phyloP scores from a whole-genome alignment of 2,329 filamentous ascomycete species.

The Colletotrichum destructivum region DNA sequence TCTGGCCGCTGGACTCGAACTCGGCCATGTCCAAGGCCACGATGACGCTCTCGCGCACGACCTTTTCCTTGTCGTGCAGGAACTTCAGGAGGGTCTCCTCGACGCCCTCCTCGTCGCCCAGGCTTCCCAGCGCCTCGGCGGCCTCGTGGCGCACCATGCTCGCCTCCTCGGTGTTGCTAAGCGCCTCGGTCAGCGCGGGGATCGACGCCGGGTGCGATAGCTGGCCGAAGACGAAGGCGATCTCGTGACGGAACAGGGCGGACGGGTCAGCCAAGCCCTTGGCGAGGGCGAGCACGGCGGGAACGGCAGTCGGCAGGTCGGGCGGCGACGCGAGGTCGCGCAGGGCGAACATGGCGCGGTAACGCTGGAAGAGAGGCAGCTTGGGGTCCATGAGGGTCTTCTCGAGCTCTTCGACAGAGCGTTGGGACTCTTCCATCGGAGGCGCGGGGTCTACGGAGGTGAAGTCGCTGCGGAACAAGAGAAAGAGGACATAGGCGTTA shows the following conservation, averaged over 20 bases:
- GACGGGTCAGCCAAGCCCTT: conserved; percentile 88
- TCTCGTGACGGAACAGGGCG: conserved; percentile 96
- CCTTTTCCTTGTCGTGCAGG: conserved; percentile 90
- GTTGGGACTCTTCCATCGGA: conserved; percentile 80
- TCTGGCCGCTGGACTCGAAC: conserved; percentile 89
- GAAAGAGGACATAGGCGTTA: conserved; percentile 33
- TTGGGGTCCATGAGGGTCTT: conserved; percentile 83
- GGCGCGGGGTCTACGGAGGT: conserved; percentile 96
- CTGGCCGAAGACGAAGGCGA: conserved; percentile 98
- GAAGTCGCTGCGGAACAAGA: conserved; percentile 81
- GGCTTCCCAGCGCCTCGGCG: conserved; percentile 92
- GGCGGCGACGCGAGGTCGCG: conserved; percentile 95
- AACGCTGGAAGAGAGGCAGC: conserved; percentile 89
- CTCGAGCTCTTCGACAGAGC: conserved; percentile 82
- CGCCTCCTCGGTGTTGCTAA: conserved; percentile 85
- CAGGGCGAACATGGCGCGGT: conserved; percentile 97
- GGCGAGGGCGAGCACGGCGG: conserved; percentile 89
- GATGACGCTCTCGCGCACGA: conserved; percentile 94
- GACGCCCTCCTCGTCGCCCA: conserved; percentile 94
- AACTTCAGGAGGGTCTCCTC: conserved; percentile 88
- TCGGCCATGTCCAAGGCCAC: conserved; percentile 99
- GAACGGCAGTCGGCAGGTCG: conserved; percentile 88
- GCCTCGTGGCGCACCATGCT: conserved; percentile 99
- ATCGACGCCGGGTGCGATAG: conserved; percentile 97
- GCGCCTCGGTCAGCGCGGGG: conserved; percentile 83